Conservation (phyloP, 306 rosid species). For the Cicer bijugum region DNA sequence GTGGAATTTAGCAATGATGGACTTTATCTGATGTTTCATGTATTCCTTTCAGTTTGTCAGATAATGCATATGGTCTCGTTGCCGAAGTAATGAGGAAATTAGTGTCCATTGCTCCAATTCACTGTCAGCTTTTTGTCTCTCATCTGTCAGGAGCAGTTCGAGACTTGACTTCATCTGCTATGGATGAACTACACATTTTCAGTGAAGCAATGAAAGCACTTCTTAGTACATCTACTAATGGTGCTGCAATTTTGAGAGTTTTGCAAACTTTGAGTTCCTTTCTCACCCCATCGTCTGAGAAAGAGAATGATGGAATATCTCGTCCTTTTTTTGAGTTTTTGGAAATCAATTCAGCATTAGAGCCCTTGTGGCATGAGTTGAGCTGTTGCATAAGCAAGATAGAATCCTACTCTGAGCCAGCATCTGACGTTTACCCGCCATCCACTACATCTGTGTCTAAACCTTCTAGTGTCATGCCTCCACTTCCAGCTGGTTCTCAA, state of each 20-base stretch:
- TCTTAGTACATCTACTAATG: constrained; percentile 85
- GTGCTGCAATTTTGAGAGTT: constrained; percentile 95
- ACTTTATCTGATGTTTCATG: constrained; percentile 47
- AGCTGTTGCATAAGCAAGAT: constrained; percentile 92
- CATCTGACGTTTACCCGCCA: constrained; percentile 60
- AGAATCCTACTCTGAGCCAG: constrained; percentile 78
- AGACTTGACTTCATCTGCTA: constrained; percentile 81
- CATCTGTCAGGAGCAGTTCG: constrained; percentile 83
- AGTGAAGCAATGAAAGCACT: constrained; percentile 82
- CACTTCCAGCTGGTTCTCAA: constrained; percentile 93
- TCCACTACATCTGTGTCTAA: constrained; percentile 63
- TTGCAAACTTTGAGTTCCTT: constrained; percentile 93
- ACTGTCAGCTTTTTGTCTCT: constrained; percentile 79
- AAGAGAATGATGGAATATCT: constrained; percentile 59
- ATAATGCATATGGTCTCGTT: constrained; percentile 83
- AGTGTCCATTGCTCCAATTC: constrained; percentile 82
- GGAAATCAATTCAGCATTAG: constrained; percentile 84
- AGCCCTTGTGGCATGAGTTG: constrained; percentile 91
- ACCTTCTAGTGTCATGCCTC: constrained; percentile 73
- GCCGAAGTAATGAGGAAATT: constrained; percentile 94
- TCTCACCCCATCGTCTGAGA: constrained; percentile 62
- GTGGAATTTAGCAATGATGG: constrained; percentile 25
- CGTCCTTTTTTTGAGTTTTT: constrained; percentile 66
- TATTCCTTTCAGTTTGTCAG: constrained; percentile 74
- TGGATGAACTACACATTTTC: constrained; percentile 72